Percentiles rank a stretch among this genome's conserved stretches.
These are phyloP conservation scores for Elymus sibiricus DNA, from an alignment of 176 grass and related monocot genomes.

Conservation along the genomic window DNA sequence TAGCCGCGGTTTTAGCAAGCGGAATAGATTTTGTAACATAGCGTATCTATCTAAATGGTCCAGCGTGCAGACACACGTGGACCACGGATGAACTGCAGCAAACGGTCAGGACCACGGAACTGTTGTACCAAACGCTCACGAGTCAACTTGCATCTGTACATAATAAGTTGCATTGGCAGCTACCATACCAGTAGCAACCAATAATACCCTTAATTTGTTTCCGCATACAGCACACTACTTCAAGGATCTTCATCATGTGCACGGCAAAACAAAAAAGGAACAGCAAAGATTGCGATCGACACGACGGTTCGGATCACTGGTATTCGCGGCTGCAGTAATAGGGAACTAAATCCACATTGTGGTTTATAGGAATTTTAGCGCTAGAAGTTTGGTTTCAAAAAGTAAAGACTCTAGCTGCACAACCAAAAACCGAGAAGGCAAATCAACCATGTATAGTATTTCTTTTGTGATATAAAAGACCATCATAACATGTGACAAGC, in stretches of 20 bases:
- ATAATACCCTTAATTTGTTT: neutral
- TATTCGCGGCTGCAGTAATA: neutral
- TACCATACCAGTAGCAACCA: neutral
- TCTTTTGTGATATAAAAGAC: neutral
- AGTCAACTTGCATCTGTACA: neutral
- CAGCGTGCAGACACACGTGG: neutral
- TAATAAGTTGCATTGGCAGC: neutral
- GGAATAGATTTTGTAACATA: neutral
- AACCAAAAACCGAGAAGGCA: neutral
- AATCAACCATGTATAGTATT: neutral
- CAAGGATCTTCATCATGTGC: neutral
- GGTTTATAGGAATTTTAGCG: neutral
- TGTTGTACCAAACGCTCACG: neutral
- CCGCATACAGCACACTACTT: neutral
- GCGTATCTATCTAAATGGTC: neutral
- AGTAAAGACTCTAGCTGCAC: neutral
- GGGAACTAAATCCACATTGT: neutral
- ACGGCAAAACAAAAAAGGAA: neutral
- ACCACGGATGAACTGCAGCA: neutral
- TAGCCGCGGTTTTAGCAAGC: constrained; percentile 9
- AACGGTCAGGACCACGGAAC: neutral
- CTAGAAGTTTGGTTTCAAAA: neutral
- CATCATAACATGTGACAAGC: neutral
- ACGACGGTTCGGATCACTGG: neutral
- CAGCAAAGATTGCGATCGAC: neutral